Evolutionary conservation across 2,329 filamentous ascomycete genomes (phyloP).

Genomic region (Sphaerulina populicola): DNA sequence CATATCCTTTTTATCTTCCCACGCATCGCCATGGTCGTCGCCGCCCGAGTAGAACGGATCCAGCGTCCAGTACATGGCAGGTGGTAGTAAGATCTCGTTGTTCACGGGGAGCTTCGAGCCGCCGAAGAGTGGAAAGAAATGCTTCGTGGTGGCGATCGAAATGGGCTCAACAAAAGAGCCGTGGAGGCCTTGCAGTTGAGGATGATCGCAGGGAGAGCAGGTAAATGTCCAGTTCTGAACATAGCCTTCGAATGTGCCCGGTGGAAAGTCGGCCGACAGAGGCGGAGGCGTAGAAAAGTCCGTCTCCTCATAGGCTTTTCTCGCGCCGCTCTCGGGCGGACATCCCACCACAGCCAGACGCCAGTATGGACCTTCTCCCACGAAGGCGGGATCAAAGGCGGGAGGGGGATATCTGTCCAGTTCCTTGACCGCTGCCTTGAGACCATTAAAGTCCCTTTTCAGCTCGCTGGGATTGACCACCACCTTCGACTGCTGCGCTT

Average conservation of each 20-base stretch:
- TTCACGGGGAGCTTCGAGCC: constrained; percentile 45
- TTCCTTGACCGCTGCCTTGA: constrained; percentile 25
- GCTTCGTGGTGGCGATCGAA: constrained; percentile 38
- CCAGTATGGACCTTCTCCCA: constrained; percentile 36
- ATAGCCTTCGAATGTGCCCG: constrained; percentile 38
- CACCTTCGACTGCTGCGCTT: constrained; percentile 27
- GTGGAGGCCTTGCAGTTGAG: constrained; percentile 40
- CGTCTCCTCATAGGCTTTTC: constrained; percentile 30
- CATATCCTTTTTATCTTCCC: constrained; percentile 37
- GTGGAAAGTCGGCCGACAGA: constrained; percentile 26
- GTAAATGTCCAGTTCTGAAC: constrained; percentile 42
- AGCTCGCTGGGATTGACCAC: constrained; percentile 28
- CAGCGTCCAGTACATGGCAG: constrained; percentile 44
- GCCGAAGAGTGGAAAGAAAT: constrained; percentile 44
- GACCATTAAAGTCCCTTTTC: constrained; percentile 25
- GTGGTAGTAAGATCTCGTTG: constrained; percentile 46
- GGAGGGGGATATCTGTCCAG: constrained; percentile 24
- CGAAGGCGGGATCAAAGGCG: constrained; percentile 30
- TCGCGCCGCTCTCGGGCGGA: constrained; percentile 33
- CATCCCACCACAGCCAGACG: constrained; percentile 38
- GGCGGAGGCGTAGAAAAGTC: constrained; percentile 35
- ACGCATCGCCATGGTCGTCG: constrained; percentile 34
- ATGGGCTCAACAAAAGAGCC: constrained; percentile 44
- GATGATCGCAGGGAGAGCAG: constrained; percentile 41
- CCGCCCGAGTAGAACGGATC: constrained; percentile 39